Evolutionary conservation across 1,284 basidiomycete species (phyloP), one percentile per base, ranked within the genome.

Genomic region (Trametes versicolor): DNA sequence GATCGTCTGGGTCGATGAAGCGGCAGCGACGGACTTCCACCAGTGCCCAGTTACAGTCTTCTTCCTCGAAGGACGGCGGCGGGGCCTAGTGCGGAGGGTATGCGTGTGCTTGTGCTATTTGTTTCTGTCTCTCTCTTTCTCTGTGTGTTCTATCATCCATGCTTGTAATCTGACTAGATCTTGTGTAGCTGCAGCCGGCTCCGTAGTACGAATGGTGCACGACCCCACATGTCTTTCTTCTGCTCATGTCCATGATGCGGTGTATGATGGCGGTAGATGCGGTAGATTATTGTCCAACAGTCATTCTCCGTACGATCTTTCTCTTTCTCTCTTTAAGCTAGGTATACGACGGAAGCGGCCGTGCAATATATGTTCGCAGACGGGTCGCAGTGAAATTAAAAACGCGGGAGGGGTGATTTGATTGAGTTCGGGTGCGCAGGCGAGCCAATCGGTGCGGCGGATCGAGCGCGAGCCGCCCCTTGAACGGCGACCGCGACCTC

Each of bases 1-100:
- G 48, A 72, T 45, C 68, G 45, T 63, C 62, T 12, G 60, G 83
- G 52, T 85, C 89, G 45, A 84, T 94, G 85, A 94, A 94, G 79
- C 83, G 92, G 67, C 92, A 93, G 74, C 83, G 92, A 81, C 87
- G 92, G 82, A 89, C 88, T 70, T 92, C 91, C 62, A 83, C 84
- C 12, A 80, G 83, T 81, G 70, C 83, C 77, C 71, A 75, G 57
- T 64, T 78, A 75, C 70, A 72, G 58, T 66, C 71, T 49, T 75
- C 78, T 39, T 68, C 79, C 9, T 73, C 78, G 56, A 73, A 73
- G 60, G 78, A 78, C 56, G 76, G 77, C 47, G 66, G 69, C 65
- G 76, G 73, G 68, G 72, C 70, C 64, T 77, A 68, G 47, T n/a
- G 39, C 45, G 34, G 55, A 47, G 54, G 60, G 62, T 60, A 27